phyloP scores from a whole-genome alignment of 1,284 basidiomycete genomes.

The Rhodotorula sp. region DNA sequence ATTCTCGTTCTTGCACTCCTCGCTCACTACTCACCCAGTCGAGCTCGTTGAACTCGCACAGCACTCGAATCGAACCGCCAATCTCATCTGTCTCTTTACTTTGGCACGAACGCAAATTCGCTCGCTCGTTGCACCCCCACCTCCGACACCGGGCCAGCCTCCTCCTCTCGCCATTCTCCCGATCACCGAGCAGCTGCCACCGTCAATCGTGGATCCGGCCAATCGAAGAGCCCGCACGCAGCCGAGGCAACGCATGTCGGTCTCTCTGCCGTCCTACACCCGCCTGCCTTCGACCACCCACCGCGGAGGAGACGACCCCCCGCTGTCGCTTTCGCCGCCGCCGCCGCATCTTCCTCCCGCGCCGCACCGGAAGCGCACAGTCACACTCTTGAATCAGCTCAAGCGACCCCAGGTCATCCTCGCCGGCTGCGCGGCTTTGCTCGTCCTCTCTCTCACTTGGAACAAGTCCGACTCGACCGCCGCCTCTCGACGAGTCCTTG shows the following conservation, averaged over 20 bases:
- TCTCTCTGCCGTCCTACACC: slow-evolving; percentile 5
- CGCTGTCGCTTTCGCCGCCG: too few species aligned
- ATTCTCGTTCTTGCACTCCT: not conserved
- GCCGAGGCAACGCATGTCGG: not conserved
- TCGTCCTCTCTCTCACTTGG: not conserved
- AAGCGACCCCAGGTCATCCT: not conserved
- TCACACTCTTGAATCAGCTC: not conserved
- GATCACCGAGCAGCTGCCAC: too few species aligned
- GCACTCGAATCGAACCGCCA: too few species aligned
- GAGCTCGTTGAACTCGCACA: too few species aligned
- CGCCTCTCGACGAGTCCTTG: not conserved
- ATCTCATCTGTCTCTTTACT: not conserved
- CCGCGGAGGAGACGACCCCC: slow-evolving; percentile 7
- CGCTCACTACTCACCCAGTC: not conserved
- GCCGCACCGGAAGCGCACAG: too few species aligned
- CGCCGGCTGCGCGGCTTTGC: not conserved
- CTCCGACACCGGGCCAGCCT: too few species aligned
- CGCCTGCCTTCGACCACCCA: not conserved
- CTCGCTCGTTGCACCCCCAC: not conserved
- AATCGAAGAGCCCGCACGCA: not conserved
- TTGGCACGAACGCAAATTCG: not conserved
- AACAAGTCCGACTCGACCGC: not conserved
- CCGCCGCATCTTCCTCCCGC: too few species aligned
- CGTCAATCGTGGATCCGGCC: too few species aligned
- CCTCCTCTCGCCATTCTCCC: too few species aligned